Base-by-base conservation (phyloP, 2,329 filamentous ascomycete genomes). In the Zymoseptoria crescenta region DNA sequence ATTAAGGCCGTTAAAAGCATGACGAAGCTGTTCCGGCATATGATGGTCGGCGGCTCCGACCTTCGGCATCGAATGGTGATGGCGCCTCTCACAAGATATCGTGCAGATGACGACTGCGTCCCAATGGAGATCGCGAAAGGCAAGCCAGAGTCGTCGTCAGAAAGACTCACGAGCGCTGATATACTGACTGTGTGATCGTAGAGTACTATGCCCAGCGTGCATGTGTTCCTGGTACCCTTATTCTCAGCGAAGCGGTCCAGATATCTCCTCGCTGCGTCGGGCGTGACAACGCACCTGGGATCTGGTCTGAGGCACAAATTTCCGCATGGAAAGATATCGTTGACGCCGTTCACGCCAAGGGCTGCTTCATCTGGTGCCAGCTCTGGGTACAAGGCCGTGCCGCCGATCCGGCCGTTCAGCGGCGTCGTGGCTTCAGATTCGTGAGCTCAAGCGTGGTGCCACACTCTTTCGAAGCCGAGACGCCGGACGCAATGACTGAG, bases 301-400 rank as follows among this genome's bases (percentile, higher is more conserved):
- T 85, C 64, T 85, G 77, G 65, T 80, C 70, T 13, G 71, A 76
- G 0, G 77, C 76, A n/a, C 83, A 87, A 55, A 76, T 85, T 30
- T 76, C 75, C 1, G 80, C 74, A 0, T 88, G 85, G 86, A 81
- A 78, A 60, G 72, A 76, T 9, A 74, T 88, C 49, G 85, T 81
- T 2, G 79, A 83, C 28, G 82, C 80, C 0, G 83, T 88, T 0
- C 86, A 89, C 68, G 76, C 76, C 19, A 86, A 85, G 65, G 81
- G 81, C 3, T 80, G 78, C n/a, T 83, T 77, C 68, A 84, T 87
- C 55, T 87, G 77, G 72, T 72, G 77, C 2, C 86, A 88, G 68
- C 74, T 88, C 0, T 87, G 83, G 77, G 79, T 79, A 0, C 75
- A 82, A 8, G 85, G 86, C 3, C 80, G 86, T 4, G 65, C 65